Base-by-base conservation (phyloP, 1,284 basidiomycete genomes). In the Nidula niveotomentosa region DNA sequence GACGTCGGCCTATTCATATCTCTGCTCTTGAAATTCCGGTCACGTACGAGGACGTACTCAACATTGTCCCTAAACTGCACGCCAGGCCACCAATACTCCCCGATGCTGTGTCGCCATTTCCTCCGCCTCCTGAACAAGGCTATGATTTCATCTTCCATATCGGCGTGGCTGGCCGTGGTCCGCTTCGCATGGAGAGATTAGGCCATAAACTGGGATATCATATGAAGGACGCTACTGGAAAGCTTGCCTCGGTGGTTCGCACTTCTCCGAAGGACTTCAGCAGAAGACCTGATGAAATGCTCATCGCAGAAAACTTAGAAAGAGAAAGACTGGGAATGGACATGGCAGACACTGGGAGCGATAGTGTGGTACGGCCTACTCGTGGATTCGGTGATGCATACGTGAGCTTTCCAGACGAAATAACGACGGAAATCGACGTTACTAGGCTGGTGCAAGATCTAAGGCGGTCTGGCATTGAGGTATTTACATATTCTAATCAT, bases 91-190 rank as follows among this genome's bases (percentile, higher is more conserved):
- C 88, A 6, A 60, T 76, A 17, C 70, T 90, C 8, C 85, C 85
- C 5, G 48, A 63, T 1, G 56, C 65, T 34, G 56, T 68, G 36
- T 66, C 66, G 13, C 53, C 63, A 13, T 69, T 71, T 17, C 65
- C 73, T 9, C 65, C 74, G 1, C 76, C 83, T 1, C 86, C 86
- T 1, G 66, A 71, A 18, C 73, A 72, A 49, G 86, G 86, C n/a
- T 91, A 86, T 62, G 88, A 91, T 64, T 82, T 90, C 58, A 79
- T 90, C 49, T 79, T 91, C 60, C 88, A 91, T 62, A 74, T 91
- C 37, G 88, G 89, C 8, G 83, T 86, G 10, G 87, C 86, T 1
- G 81, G 82, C 6, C 76, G 84, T 10, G 89, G 88, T 0, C 77
- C 81, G 0, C 67, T 90, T 52, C 76, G 85, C 30, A 76, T 90